Evolutionary conservation across 177 flowering plant species (phyloP), one percentile per base, ranked within the genome.

Genomic region (Vitis hybrid): DNA sequence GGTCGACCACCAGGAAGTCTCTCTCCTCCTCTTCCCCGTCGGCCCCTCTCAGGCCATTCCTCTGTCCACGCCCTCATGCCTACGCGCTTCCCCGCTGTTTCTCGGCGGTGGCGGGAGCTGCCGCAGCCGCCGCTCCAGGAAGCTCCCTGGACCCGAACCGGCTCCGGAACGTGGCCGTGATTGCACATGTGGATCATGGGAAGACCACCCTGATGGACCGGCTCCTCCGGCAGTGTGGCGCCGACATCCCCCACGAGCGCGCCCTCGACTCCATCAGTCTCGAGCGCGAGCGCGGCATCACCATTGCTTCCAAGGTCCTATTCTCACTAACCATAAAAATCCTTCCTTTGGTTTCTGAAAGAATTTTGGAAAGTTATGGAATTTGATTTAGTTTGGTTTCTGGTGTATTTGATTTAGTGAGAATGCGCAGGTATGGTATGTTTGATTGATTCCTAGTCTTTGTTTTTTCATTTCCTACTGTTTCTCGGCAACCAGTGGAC

Each of bases 201-300:
- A 95, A 95, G 84, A 95, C 99, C 24, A 95, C 99, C 3, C 89
- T 95, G 68, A 95, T 95, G 99, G 99, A 95, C 80, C 79, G 98
- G 35, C 87, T 95, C 40, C 90, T 93, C 70, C 82, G 98, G 57
- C 99, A 95, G 97, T 95, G 99, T 70, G 99, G 99, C 52, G 98
- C 99, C 16, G 92, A 95, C 56, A 86, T 93, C 52, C 98, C 98
- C 6, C 97, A 95, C 70, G 99, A 95, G 75, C 94, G 99, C 3
- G 99, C 99, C 71, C 83, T 95, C 78, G 99, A 95, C 70, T 88
- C 92, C 60, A 95, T 86, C 75, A 84, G 81, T 73, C 93, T 95
- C 27, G 98, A 95, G 82, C 94, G 98, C 51, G 99, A 95, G 83
- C 97, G 98, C 11, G 99, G 98, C 40, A 95, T 95, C 81, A 95